These are phyloP conservation scores for Berberis thunbergii DNA, from an alignment of 164 flowering plant genomes.

Conservation along the genomic window DNA sequence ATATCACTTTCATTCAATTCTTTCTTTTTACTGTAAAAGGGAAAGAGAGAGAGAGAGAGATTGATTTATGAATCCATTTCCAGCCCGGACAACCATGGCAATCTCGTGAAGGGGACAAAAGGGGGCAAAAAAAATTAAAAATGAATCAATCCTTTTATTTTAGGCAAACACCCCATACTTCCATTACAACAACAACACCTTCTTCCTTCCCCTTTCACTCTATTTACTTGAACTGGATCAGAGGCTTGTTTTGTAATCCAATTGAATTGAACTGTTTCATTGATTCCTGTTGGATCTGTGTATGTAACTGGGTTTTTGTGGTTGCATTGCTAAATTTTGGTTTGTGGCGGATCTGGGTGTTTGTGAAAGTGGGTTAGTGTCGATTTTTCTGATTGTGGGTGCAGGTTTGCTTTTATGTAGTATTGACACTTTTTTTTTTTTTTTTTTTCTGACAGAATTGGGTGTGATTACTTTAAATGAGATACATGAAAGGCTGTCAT, in stretches of 20 bases:
- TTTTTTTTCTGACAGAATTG: conserved; percentile 35
- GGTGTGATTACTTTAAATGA: conserved; percentile 17
- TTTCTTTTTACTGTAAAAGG: too few relatives aligned
- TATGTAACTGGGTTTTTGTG: too few relatives aligned
- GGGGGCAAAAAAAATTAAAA: conserved; percentile 4
- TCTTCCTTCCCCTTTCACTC: too few relatives aligned
- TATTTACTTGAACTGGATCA: too few relatives aligned
- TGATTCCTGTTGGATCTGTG: too few relatives aligned
- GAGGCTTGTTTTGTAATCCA: too few relatives aligned
- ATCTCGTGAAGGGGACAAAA: conserved; percentile 63
- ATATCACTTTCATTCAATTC: conserved; percentile 12
- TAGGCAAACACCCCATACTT: background rate
- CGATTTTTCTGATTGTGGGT: conserved; percentile 12
- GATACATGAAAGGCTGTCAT: conserved; percentile 18
- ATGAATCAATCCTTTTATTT: background rate
- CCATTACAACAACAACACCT: background rate
- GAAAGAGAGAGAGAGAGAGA: too few relatives aligned
- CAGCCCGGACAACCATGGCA: conserved; percentile 63
- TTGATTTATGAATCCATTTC: conserved; percentile 9
- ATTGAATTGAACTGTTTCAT: too few relatives aligned
- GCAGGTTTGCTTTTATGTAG: conserved; percentile 14
- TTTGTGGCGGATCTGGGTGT: too few relatives aligned
- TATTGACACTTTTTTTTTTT: conserved; percentile 1
- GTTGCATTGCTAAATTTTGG: too few relatives aligned
- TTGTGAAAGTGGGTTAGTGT: background rate